Percentiles rank a stretch among this genome's conserved stretches.
These are phyloP conservation scores for Euphrasia confusa DNA, from an alignment of 257 asterid species.

Conservation along the genomic window DNA sequence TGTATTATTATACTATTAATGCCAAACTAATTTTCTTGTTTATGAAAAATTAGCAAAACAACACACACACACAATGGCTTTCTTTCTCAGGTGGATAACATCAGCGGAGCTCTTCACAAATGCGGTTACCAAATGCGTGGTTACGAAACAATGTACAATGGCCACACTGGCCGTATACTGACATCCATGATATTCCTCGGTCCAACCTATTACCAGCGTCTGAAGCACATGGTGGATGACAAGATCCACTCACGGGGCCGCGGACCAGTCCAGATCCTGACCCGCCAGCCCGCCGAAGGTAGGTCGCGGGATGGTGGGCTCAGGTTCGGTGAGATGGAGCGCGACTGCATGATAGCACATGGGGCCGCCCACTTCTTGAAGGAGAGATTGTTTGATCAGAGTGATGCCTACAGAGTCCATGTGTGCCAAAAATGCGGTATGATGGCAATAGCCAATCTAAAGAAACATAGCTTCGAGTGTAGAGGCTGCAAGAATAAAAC, in stretches of 20 bases:
- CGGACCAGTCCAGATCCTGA: slow-evolving; percentile 75
- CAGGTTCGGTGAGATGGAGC: slow-evolving; percentile 88
- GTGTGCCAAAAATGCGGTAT: slow-evolving; percentile 65
- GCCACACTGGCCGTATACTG: slow-evolving; percentile 81
- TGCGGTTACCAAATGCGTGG: slow-evolving; percentile 98
- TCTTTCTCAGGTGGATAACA: slow-evolving; percentile 65
- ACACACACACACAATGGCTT: too few species aligned
- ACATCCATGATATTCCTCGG: slow-evolving; percentile 72
- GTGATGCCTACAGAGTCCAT: slow-evolving; percentile 71
- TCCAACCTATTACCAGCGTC: slow-evolving; percentile 89
- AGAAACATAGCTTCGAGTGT: slow-evolving; percentile 64
- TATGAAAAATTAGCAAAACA: too few species aligned
- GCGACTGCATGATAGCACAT: slow-evolving; percentile 86
- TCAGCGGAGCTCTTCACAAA: slow-evolving; percentile 87
- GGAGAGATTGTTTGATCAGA: slow-evolving; percentile 76
- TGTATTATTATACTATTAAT: neutral
- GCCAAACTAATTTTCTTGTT: neutral
- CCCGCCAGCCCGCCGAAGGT: slow-evolving; percentile 81
- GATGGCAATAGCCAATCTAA: slow-evolving; percentile 68
- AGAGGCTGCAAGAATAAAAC: slow-evolving; percentile 74
- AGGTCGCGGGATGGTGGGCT: slow-evolving; percentile 78
- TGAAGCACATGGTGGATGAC: slow-evolving; percentile 96
- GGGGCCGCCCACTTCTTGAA: slow-evolving; percentile 81
- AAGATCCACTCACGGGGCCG: slow-evolving; percentile 92
- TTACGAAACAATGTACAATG: slow-evolving; percentile 89